phyloP scores from a whole-genome alignment of 768 basidiomycete genomes.

The Tylopilus rubrobrunneus region DNA sequence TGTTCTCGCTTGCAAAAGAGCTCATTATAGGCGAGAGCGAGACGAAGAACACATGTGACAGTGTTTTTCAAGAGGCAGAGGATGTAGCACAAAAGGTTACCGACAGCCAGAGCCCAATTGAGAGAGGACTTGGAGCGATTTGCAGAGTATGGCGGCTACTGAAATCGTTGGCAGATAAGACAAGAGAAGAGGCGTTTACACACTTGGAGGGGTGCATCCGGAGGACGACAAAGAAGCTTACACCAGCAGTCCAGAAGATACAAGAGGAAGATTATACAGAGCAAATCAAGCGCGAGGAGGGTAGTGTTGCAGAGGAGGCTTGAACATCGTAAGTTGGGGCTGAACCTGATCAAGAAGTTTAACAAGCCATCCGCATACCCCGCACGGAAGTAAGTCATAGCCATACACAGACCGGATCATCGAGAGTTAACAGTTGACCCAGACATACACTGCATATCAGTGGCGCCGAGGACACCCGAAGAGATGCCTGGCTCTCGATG shows the following conservation, averaged over 20 bases:
- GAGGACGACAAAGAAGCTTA: constrained; percentile 8
- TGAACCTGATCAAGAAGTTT: constrained; percentile 15
- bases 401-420: neutral
- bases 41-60: neutral
- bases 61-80: neutral
- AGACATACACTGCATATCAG: constrained; percentile 14
- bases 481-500: neutral
- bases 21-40: neutral
- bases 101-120: neutral
- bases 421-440: neutral
- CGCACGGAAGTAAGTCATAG: neutral
- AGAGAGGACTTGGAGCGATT: neutral
- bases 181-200: neutral
- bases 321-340: constrained; percentile 11
- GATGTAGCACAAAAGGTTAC: neutral
- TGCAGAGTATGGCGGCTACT: neutral
- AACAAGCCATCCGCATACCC: constrained; percentile 11
- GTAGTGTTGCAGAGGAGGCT: neutral
- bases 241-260: constrained; percentile 5
- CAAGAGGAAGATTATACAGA: neutral
- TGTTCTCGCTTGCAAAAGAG: neutral
- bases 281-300: neutral
- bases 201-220: neutral
- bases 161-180: neutral
- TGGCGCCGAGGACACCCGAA: neutral